phyloP scores from a whole-genome alignment of 495 filamentous ascomycete genomes.

The Chaetomium tenue region DNA sequence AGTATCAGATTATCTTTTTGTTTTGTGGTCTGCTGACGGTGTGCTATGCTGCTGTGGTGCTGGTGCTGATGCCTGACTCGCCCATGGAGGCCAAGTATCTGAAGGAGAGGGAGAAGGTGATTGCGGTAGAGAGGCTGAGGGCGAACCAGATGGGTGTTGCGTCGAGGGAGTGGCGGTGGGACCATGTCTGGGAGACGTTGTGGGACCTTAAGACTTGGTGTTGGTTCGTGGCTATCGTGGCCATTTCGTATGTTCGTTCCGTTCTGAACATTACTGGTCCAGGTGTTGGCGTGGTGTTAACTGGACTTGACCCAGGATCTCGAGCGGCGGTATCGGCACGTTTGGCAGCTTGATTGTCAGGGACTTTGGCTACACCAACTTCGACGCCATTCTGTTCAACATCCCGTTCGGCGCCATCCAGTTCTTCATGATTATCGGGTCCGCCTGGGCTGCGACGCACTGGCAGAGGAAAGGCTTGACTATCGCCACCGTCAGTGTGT shows the following conservation, averaged over 20 bases:
- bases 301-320: conserved; percentile 23
- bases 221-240: conserved; percentile 61
- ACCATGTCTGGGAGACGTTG: conserved; percentile 57
- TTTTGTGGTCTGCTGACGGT: conserved; percentile 52
- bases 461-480: conserved; percentile 57
- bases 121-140: conserved; percentile 57
- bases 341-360: conserved; percentile 65
- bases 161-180: conserved; percentile 45
- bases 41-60: conserved; percentile 37
- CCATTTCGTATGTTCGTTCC: conserved; percentile 38
- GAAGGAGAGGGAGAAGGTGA: conserved; percentile 55
- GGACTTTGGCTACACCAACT: conserved; percentile 58
- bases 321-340: conserved; percentile 56
- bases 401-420: conserved; percentile 61
- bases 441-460: conserved; percentile 47
- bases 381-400: conserved; percentile 63
- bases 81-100: conserved; percentile 60
- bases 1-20: conserved; percentile 61
- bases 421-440: conserved; percentile 44
- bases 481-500: conserved; percentile 53
- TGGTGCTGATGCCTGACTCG: conserved; percentile 58
- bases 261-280: background rate
- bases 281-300: background rate
- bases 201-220: conserved; percentile 62
- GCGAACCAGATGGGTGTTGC: conserved; percentile 50